A percentile compares a stretch with the other conserved stretches of the same genome.
Conservation (phyloP, 2,329 filamentous ascomycete species). For the Fonsecaea multimorphosa region DNA sequence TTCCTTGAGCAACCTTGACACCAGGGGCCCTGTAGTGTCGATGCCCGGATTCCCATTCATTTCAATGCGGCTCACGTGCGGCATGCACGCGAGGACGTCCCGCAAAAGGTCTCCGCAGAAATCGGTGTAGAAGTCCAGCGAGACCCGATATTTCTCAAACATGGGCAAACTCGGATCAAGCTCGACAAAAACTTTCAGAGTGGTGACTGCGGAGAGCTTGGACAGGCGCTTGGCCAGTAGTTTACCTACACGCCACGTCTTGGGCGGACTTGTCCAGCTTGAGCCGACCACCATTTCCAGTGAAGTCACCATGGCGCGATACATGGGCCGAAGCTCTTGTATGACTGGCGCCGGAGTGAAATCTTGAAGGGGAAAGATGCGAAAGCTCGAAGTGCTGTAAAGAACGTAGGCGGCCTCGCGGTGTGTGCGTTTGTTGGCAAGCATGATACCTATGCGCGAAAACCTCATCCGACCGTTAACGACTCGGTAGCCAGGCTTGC, state of each 20-base stretch:
- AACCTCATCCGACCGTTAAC: constrained; percentile 25
- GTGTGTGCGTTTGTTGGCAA: constrained; percentile 53
- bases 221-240: constrained; percentile 50
- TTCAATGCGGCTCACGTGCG: constrained; percentile 56
- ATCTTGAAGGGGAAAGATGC: constrained; percentile 60
- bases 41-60: constrained; percentile 65
- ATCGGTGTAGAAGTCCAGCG: constrained; percentile 62
- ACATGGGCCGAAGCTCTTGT: constrained; percentile 56
- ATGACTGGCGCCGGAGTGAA: constrained; percentile 54
- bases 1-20: constrained; percentile 55
- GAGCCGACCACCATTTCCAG: constrained; percentile 65
- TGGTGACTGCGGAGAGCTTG: constrained; percentile 47
- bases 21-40: constrained; percentile 56
- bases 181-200: constrained; percentile 64
- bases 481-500: constrained; percentile 39
- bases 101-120: constrained; percentile 60
- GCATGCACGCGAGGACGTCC: constrained; percentile 57
- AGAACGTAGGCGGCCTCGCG: constrained; percentile 59
- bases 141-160: constrained; percentile 64
- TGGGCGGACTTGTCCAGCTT: constrained; percentile 64
- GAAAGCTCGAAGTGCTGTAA: constrained; percentile 60
- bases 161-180: constrained; percentile 60
- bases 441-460: constrained; percentile 45
- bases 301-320: constrained; percentile 58
- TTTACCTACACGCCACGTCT: constrained; percentile 59